Base-by-base conservation (phyloP, 2,329 filamentous ascomycete genomes). In the Penicillium sp. region DNA sequence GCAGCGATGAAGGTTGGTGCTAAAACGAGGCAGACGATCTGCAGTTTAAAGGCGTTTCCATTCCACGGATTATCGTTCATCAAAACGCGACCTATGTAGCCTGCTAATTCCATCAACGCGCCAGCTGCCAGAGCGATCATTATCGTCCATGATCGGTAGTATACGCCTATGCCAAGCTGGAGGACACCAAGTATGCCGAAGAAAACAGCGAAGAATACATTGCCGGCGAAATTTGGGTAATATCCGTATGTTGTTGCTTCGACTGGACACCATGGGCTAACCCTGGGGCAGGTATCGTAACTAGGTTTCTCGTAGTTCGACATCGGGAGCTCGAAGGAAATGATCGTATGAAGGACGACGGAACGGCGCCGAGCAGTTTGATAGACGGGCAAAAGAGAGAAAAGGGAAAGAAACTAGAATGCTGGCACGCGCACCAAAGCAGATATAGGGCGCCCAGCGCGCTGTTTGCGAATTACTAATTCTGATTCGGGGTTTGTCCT, bases 1-100 rank as follows among this genome's bases (percentile, higher is more conserved):
- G 82, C 86, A 7, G 82, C 82, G 58, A 83, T 72, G 71, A 85
- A 88, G 21, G 83, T 86, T 7, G 85, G 85, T 0, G 81, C 83
- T 35, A 88, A 82, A 48, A 86, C 85, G 23, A 88, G 73, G 61
- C 80, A 82, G 66, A 84, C 82, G 56, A 88, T 84, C 64, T 82
- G 85, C 65, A 84, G 72, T 54, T 86, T 75, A 69, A 88, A 88
- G 0, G 78, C 80, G 19, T 75, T 66, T 3, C 74, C 66, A 44
- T 76, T 72, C 74, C 83, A 88, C 0, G 84, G 83, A 66, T 87
- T 84, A 55, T 78, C 67, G 71, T 84, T 75, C 73, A 88, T 78
- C 65, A 84, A 72, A 35, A 88, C 70, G 23, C 86, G 80, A 2
- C 84, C 85, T 13, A 79, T 75, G 68, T 89, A 89, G 8, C 87